phyloP scores from a whole-genome alignment of 179 eudicot species.

The Drosera spatulata region DNA sequence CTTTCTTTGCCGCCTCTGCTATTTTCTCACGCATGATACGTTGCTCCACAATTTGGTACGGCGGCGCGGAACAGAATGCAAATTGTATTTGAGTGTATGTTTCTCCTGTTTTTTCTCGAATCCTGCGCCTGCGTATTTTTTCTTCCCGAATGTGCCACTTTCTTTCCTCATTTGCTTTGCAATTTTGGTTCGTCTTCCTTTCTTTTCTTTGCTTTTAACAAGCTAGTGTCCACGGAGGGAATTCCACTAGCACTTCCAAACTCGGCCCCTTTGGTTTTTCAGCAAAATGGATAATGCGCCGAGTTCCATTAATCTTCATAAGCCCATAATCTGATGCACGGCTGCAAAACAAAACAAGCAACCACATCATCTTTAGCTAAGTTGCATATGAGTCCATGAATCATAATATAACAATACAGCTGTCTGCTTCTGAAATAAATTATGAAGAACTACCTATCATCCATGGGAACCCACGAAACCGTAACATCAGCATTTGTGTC shows the following conservation, averaged over 20 bases:
- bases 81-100: too few relatives aligned
- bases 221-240: too few relatives aligned
- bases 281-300: constrained; percentile 64
- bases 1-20: too few relatives aligned
- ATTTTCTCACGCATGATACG: too few relatives aligned
- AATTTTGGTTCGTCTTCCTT: too few relatives aligned
- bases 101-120: too few relatives aligned
- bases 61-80: too few relatives aligned
- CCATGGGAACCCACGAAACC: constrained; percentile 92
- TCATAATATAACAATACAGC: background rate
- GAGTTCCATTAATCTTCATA: constrained; percentile 79
- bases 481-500: constrained; percentile 85
- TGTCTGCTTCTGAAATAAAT: background rate
- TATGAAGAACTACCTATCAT: constrained; percentile 46
- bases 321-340: constrained; percentile 94
- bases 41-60: too few relatives aligned
- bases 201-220: too few relatives aligned
- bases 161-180: too few relatives aligned
- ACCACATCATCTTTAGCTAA: background rate
- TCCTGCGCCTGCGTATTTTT: too few relatives aligned
- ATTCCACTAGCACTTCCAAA: constrained; percentile 57
- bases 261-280: constrained; percentile 88
- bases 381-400: background rate
- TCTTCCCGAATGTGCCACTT: too few relatives aligned
- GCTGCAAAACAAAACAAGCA: constrained; percentile 24